These are phyloP conservation scores for Piloderma croceum DNA, from an alignment of 768 basidiomycete species.

Conservation along the genomic window DNA sequence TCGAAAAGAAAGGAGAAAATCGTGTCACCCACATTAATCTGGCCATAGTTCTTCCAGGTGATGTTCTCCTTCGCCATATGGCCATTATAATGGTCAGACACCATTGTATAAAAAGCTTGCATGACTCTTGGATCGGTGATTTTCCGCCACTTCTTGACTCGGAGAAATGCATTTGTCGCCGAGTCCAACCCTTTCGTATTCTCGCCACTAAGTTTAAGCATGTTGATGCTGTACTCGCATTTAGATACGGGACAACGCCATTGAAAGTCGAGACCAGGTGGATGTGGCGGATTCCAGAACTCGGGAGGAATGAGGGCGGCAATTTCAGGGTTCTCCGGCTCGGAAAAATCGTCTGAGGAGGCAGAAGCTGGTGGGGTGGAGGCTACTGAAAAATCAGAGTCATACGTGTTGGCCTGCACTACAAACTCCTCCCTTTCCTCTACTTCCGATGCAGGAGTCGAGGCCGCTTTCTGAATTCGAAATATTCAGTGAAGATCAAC, in stretches of 20 bases:
- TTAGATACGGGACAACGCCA: conserved; percentile 47
- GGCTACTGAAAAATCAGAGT: conserved; percentile 52
- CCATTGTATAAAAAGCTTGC: not conserved
- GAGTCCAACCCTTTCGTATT: conserved; percentile 22
- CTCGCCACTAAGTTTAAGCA: conserved; percentile 36
- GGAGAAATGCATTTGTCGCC: conserved; percentile 6
- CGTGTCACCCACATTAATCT: not conserved
- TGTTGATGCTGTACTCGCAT: conserved; percentile 43
- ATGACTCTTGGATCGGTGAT: not conserved
- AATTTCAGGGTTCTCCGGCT: conserved; percentile 15
- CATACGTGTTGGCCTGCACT: conserved; percentile 34
- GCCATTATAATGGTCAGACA: not conserved
- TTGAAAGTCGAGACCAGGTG: conserved; percentile 38
- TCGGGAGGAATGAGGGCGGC: conserved; percentile 31
- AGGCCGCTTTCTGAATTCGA: conserved; percentile 2
- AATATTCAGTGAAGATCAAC: not conserved
- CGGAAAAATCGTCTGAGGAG: conserved; percentile 18
- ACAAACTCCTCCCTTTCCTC: too few species aligned
- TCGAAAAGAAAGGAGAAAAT: too few species aligned
- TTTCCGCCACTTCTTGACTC: not conserved
- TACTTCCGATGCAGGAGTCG: conserved; percentile 20
- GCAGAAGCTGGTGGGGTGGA: conserved; percentile 42
- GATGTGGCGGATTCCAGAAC: conserved; percentile 30
- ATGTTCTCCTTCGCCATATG: not conserved
- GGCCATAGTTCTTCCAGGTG: not conserved